Base-by-base conservation (phyloP, 331 rosid genomes). In the Stylosanthes scabra region DNA sequence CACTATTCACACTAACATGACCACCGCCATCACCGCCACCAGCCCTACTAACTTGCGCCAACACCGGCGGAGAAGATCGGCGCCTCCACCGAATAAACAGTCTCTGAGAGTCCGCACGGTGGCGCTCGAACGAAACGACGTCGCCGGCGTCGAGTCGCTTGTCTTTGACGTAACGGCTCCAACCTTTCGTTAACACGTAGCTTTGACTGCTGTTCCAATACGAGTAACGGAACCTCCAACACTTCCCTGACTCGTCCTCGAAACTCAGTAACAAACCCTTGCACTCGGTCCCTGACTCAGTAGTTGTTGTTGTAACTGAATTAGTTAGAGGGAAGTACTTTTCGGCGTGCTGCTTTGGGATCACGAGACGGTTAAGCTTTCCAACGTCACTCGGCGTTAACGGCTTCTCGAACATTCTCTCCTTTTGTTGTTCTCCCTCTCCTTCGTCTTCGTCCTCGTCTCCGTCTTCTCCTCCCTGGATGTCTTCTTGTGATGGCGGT, bases 131-230 rank as follows among this genome's bases (percentile, higher is more conserved):
- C 59, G 84, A 69, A 66, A 95, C 98, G 70, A 90, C 85, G 80
- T 94, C 99, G 51, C 99, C 99, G 0, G 99, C 93, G n/a, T 90
- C 91, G 3, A 94, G 88, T 2, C 97, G 86, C 82, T 94, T 94
- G 62, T 94, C 99, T 73, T 94, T 94, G 0, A 94, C 99, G 83
- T 84, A 94, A 44, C 99, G 93, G 85, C 96, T 89, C 99, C 99
- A 94, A 0, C 99, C 99, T 5, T 94, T 94, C 14, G 99, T 94
- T 7, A 94, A 52, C 0, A 94, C 99, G 47, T 94, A 94, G 86
- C 99, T 94, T 78, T 94, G 99, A 71, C 97, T 91, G 15, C 97
- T 91, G 72, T 94, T 94, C 99, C 99, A 94, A 62, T 94, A 94
- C 0, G 99, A 94, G 88, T 94, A 94, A 14, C 99, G 96, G 75